phyloP scores from a whole-genome alignment of 1,284 basidiomycete genomes.

The Trichosporon faecale region DNA sequence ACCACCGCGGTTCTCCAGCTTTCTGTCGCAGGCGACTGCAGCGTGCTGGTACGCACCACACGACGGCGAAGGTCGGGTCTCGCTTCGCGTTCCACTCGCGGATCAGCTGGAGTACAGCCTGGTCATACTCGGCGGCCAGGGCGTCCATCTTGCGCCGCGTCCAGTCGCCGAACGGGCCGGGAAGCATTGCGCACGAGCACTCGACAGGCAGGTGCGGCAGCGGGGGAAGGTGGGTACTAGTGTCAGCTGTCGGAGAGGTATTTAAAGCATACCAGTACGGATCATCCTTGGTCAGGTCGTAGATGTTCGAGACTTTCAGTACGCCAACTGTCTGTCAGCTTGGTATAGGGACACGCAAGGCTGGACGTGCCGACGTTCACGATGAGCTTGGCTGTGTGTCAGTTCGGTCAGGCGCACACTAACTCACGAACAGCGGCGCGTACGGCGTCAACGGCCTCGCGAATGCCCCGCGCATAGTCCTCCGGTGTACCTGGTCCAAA shows the following conservation, averaged over 20 bases:
- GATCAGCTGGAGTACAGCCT: constrained; percentile 41
- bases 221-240: constrained; percentile 30
- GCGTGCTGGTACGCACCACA: constrained; percentile 28
- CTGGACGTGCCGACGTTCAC: constrained; percentile 37
- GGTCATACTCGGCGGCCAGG: constrained; percentile 46
- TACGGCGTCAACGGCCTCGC: constrained; percentile 41
- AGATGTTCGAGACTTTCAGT: constrained; percentile 48
- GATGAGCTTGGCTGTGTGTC: constrained; percentile 35
- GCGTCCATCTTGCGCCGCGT: constrained; percentile 49
- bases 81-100: constrained; percentile 40
- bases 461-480: constrained; percentile 44
- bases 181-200: constrained; percentile 46
- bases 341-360: neutral
- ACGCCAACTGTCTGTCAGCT: constrained; percentile 38
- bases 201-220: constrained; percentile 43
- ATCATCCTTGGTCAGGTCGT: constrained; percentile 40
- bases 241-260: neutral
- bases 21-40: neutral
- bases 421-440: constrained; percentile 46
- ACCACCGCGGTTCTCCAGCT: neutral
- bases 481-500: constrained; percentile 36
- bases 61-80: constrained; percentile 41
- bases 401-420: neutral
- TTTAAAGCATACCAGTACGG: constrained; percentile 42
- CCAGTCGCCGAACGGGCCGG: constrained; percentile 45